Percentiles rank a stretch among this genome's conserved stretches.
phyloP scores from a whole-genome alignment of 177 flowering plant genomes.

The Vitis hybrid region DNA sequence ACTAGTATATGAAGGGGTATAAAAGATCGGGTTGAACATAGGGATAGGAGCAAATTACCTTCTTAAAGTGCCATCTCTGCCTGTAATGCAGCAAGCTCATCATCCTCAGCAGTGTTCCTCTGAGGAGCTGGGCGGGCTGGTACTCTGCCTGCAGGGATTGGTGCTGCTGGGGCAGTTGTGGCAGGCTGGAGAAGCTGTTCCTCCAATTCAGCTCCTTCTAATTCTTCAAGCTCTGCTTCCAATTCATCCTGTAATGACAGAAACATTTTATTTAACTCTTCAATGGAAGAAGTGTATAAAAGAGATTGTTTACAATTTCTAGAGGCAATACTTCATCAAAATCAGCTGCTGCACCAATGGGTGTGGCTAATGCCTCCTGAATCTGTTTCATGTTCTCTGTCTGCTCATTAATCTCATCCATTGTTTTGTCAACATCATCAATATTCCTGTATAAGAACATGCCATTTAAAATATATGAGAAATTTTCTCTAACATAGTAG shows the following conservation, averaged over 20 bases:
- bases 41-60: constrained; percentile 16
- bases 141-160: constrained; percentile 58
- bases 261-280: neutral
- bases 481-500: too few species aligned
- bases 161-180: constrained; percentile 56
- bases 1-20: too few species aligned
- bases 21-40: too few species aligned
- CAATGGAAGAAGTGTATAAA: neutral
- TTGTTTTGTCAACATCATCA: constrained; percentile 89
- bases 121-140: constrained; percentile 52
- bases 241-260: constrained; percentile 66
- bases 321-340: constrained; percentile 64
- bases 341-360: constrained; percentile 80
- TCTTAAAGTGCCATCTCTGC: constrained; percentile 82
- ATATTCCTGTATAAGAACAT: constrained; percentile 53
- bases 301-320: too few species aligned
- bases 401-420: constrained; percentile 95
- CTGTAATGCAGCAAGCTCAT: constrained; percentile 80
- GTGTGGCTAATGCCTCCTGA: constrained; percentile 71
- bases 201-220: constrained; percentile 83
- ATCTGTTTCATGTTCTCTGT: constrained; percentile 88
- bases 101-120: constrained; percentile 66
- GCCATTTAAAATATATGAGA: too few species aligned
- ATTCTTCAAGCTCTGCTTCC: constrained; percentile 89
- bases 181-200: constrained; percentile 81